Percentiles rank a stretch among this genome's conserved stretches.
Evolutionary conservation across 2,329 filamentous ascomycete genomes (phyloP).

Genomic region (Diaporthe sp.): DNA sequence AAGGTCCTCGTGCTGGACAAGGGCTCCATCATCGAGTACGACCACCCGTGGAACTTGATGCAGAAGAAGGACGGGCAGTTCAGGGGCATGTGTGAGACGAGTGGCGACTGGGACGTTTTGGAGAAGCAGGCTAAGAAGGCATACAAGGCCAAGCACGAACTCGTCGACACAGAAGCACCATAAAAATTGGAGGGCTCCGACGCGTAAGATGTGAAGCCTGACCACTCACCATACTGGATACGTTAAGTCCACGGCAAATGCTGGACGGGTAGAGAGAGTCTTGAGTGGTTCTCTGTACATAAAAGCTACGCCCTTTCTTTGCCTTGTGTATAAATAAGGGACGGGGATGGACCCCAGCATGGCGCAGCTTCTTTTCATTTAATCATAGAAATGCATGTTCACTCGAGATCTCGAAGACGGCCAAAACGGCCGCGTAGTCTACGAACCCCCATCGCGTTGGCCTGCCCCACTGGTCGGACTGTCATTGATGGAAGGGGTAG

Average conservation of each 20-base stretch:
- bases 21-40: conserved; percentile 88
- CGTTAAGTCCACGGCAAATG: not conserved
- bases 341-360: conserved; percentile 6
- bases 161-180: conserved; percentile 55
- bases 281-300: conserved; percentile 23
- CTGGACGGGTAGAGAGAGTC: conserved; percentile 6
- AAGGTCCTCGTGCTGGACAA: conserved; percentile 96
- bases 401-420: not conserved
- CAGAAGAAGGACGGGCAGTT: conserved; percentile 76
- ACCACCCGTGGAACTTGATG: conserved; percentile 88
- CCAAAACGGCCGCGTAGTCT: not conserved
- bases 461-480: not conserved
- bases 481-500: not conserved
- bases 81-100: conserved; percentile 75
- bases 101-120: conserved; percentile 68
- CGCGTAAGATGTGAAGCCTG: not conserved
- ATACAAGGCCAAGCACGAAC: conserved; percentile 54
- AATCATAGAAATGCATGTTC: conserved; percentile 29
- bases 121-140: conserved; percentile 69
- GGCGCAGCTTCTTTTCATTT: conserved; percentile 9
- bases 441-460: not conserved
- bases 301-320: not conserved
- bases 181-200: not conserved
- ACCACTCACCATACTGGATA: not conserved
- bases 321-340: conserved; percentile 17